Evolutionary conservation across 2,329 filamentous ascomycete species (phyloP), one percentile per base, ranked within the genome.

Genomic region (Paracoccidioides lutzii): DNA sequence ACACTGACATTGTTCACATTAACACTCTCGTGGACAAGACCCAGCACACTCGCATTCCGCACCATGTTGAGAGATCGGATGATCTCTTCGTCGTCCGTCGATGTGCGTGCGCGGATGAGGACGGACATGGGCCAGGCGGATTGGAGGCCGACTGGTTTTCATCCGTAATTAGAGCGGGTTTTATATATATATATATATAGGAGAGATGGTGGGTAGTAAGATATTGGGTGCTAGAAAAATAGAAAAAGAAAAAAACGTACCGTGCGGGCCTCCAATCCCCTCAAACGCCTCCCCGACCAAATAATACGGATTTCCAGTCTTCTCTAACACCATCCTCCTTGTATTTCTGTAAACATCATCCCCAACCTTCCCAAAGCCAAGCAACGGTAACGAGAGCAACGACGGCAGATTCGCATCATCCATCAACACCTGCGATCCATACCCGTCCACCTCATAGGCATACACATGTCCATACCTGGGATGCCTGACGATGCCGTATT

Each of bases 91-190:
- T 95, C 90, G 56, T 90, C 78, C 52, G 91, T 80, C 5, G 84
- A 86, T 0, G 93, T 98, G 79, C 93, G 89, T 2, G 88, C 89
- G 71, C 96, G 90, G 22, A 96, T 81, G 7, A 98, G 77, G 59
- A 96, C 75, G 67, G 88, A 93, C 90, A 98, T 97, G 0, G 93
- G 93, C 93, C 93, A 98, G 6, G 91, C 93, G 62, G 95, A 88
- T 63, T 81, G 76, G n/a, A 95, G 74, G 0, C 93, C 93, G 61
- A 96, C 71, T 86, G 10, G 38, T 22, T 22, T 22, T 22, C 22
- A 22, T 22, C 22, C 2, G 22, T 22, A 22, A 22, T 22, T 22
- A 22, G 22, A 22, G 22, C 22, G 2, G 22, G 22, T 22, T 22
- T 22, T 22, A 33, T 52, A 53, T 30, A 42, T 59, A 54, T 43